A percentile compares a stretch with the other conserved stretches of the same genome.
Evolutionary conservation across 495 filamentous ascomycete genomes (phyloP).

Genomic region (Talaromyces thailandensis): DNA sequence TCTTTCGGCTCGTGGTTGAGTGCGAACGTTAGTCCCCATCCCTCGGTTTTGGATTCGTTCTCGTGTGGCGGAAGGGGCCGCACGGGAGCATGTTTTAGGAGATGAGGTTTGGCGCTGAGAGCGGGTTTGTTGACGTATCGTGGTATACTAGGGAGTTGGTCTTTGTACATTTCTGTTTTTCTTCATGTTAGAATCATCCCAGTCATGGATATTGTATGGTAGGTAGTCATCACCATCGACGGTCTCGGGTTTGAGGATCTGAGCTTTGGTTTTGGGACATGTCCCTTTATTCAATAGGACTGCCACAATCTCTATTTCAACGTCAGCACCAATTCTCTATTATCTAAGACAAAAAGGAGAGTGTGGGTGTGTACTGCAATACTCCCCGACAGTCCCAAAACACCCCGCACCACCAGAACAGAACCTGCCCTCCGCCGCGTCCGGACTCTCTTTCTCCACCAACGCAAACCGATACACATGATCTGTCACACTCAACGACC

Average conservation of each 20-base stretch:
- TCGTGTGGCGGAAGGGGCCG: constrained; percentile 34
- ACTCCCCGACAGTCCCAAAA: constrained; percentile 41
- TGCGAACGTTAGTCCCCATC: constrained; percentile 53
- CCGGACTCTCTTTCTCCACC: background rate
- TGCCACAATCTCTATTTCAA: constrained; percentile 21
- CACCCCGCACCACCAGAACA: constrained; percentile 43
- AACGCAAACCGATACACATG: constrained; percentile 6
- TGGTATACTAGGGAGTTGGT: constrained; percentile 49
- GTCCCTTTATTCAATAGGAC: constrained; percentile 36
- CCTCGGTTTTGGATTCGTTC: constrained; percentile 39
- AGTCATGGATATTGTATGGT: background rate
- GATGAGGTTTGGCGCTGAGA: constrained; percentile 39
- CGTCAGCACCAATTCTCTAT: background rate
- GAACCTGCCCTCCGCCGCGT: constrained; percentile 26
- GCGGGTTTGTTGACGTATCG: constrained; percentile 35
- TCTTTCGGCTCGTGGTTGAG: constrained; percentile 22
- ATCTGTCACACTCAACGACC: constrained; percentile 7
- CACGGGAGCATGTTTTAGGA: constrained; percentile 34
- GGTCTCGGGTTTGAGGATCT: constrained; percentile 37
- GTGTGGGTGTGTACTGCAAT: constrained; percentile 26
- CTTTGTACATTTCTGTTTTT: constrained; percentile 42
- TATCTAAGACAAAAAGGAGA: background rate
- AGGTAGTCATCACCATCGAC: constrained; percentile 18
- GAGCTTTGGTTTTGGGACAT: constrained; percentile 29
- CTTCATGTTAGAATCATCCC: background rate